Base-by-base conservation (phyloP, 2,329 filamentous ascomycete genomes). In the Xylaria sp. region DNA sequence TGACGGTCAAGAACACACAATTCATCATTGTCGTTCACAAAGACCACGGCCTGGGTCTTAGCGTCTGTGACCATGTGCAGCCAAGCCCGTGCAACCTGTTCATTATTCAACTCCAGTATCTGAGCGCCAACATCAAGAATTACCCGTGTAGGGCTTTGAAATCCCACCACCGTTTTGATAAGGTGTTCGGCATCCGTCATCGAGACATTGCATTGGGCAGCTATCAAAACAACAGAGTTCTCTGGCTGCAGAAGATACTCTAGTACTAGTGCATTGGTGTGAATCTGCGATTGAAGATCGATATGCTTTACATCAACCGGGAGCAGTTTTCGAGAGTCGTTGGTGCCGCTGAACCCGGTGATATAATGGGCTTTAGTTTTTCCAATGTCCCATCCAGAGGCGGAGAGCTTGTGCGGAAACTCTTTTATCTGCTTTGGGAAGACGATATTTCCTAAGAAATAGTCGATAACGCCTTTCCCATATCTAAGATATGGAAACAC, bases 281-380 rank as follows among this genome's bases (percentile, higher is more conserved):
- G 88, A 0, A 77, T 74, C 0, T 92, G 82, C 0, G 81, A 77
- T 0, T 82, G 79, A 0, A 93, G 82, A 65, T 93, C 90, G 0
- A 87, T 78, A 60, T 93, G 90, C 15, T 80, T 76, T 15, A 93
- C 87, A 0, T 84, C 88, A 9, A 89, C 76, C 0, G 91, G 91
- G 0, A 93, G 79, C 55, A 91, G 82, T 0, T 78, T 80, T 48
- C 85, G 82, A n/a, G 87, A 89, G 74, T 93, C 91, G 52, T 92
- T 93, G 0, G 91, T 93, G 4, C 91, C 91, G 65, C 89, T 92
- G 74, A 94, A 94, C 0, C 91, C 91, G 0, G 88, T 90, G 0
- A 85, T 89, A 0, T 84, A 82, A 23, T 87, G 80, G 0, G 20
- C 3, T 65, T 85, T 89, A 3, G 55, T 57, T 44, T 80, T 75